Evolutionary conservation across 805 yeast genomes (phyloP).

Genomic region (Candida namnaoensis): DNA sequence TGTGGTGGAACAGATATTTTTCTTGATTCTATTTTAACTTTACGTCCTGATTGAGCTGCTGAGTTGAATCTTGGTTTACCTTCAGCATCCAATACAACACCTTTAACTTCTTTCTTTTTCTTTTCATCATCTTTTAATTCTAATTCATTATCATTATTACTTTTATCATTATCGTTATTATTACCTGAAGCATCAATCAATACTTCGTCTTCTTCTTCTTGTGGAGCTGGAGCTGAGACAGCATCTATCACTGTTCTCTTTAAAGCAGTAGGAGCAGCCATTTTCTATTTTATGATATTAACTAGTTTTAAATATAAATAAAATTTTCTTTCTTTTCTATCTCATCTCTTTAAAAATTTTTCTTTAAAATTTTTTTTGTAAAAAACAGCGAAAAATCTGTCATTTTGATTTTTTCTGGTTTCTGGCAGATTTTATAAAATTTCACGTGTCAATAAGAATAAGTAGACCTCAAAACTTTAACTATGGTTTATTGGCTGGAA

Average conservation of each 20-base stretch:
- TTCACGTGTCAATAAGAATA: too few relatives aligned
- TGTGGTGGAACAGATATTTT: constrained; percentile 95
- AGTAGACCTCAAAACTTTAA: too few relatives aligned
- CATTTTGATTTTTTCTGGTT: too few relatives aligned
- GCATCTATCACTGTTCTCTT: constrained; percentile 6
- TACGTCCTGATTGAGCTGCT: constrained; percentile 49
- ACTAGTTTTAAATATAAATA: too few relatives aligned
- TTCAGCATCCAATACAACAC: constrained; percentile 52
- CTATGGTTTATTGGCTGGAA: too few relatives aligned
- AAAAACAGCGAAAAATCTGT: too few relatives aligned
- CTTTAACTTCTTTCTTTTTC: constrained; percentile 17
- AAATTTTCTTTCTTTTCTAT: too few relatives aligned
- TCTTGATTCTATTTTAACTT: constrained; percentile 76
- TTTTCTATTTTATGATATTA: too few relatives aligned
- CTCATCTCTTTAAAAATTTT: too few relatives aligned
- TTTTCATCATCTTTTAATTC: constrained; percentile 7
- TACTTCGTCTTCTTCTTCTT: constrained; percentile 27
- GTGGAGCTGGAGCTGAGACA: background rate
- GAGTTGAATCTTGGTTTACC: constrained; percentile 85
- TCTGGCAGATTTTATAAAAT: too few relatives aligned
- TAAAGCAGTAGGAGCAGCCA: constrained; percentile 40
- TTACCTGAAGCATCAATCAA: constrained; percentile 27
- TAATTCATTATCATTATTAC: constrained; percentile 9
- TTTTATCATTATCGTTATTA: constrained; percentile 11
- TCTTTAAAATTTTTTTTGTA: too few relatives aligned